Conservation (phyloP, 176 grass and related monocot species). For the Triticum dicoccoides region DNA sequence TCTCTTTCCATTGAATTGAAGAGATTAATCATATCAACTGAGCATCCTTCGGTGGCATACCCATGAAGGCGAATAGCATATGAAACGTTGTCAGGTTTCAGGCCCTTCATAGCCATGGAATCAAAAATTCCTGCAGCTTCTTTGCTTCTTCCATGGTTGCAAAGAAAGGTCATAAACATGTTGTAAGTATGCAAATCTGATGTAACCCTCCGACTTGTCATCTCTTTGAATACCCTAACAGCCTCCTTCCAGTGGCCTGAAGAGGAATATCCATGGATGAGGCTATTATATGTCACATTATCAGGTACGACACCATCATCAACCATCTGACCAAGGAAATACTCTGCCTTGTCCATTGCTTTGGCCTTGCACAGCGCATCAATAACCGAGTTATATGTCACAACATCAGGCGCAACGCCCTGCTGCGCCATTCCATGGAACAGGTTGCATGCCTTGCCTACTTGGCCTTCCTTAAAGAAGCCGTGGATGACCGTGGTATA, state of each 20-base stretch:
- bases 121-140: background rate
- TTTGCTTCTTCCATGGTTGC: background rate
- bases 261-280: constrained; percentile 14
- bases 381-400: background rate
- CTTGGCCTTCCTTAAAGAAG: background rate
- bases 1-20: background rate
- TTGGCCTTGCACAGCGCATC: background rate
- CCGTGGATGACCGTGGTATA: background rate
- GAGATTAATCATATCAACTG: background rate
- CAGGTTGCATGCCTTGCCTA: background rate
- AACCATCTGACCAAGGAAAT: background rate
- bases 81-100: background rate
- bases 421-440: background rate
- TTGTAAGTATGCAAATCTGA: background rate
- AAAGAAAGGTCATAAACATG: background rate
- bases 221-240: background rate
- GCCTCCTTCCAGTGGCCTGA: background rate
- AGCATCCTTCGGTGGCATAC: background rate
- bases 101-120: background rate
- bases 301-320: background rate
- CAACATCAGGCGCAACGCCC: background rate
- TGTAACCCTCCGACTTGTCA: background rate
- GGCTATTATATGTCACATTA: background rate
- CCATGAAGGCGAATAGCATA: background rate
- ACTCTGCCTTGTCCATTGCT: background rate